phyloP scores from a whole-genome alignment of 176 grass and related monocot species.

The Leersia perrieri region DNA sequence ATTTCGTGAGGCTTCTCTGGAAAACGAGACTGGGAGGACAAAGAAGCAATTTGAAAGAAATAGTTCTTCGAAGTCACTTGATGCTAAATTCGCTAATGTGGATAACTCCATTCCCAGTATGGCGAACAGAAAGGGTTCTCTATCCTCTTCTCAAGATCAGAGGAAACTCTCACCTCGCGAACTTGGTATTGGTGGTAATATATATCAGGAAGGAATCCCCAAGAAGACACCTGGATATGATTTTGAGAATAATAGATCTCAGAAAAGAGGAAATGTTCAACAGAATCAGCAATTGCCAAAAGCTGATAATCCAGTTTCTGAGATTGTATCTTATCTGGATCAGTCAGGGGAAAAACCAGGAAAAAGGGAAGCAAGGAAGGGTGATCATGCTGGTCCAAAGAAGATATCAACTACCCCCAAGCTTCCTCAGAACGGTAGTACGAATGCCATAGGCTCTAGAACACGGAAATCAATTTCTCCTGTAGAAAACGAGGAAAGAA shows the following conservation, averaged over 20 bases:
- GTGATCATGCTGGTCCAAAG: constrained; percentile 36
- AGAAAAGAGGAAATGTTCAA: constrained; percentile 42
- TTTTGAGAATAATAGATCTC: constrained; percentile 51
- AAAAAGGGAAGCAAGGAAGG: constrained; percentile 45
- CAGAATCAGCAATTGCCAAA: constrained; percentile 54
- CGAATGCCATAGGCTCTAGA: constrained; percentile 32
- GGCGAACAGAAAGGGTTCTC: constrained; percentile 44
- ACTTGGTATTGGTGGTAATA: constrained; percentile 30
- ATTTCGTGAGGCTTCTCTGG: constrained; percentile 61
- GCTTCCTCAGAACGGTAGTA: constrained; percentile 52
- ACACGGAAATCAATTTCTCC: constrained; percentile 48
- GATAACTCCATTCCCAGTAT: constrained; percentile 43
- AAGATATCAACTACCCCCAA: constrained; percentile 40
- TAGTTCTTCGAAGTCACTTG: constrained; percentile 73
- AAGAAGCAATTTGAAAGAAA: constrained; percentile 84
- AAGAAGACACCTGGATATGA: constrained; percentile 41
- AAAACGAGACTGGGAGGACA: constrained; percentile 48
- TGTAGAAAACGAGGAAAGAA: constrained; percentile 52
- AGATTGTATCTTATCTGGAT: constrained; percentile 39
- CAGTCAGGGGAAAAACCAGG: constrained; percentile 35
- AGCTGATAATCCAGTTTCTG: constrained; percentile 46
- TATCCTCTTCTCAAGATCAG: constrained; percentile 46
- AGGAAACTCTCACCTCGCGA: constrained; percentile 48
- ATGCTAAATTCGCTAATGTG: constrained; percentile 42
- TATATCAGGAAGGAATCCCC: constrained; percentile 44